Conservation (phyloP, 148 eudicot genomes). For the Spergularia marina region DNA sequence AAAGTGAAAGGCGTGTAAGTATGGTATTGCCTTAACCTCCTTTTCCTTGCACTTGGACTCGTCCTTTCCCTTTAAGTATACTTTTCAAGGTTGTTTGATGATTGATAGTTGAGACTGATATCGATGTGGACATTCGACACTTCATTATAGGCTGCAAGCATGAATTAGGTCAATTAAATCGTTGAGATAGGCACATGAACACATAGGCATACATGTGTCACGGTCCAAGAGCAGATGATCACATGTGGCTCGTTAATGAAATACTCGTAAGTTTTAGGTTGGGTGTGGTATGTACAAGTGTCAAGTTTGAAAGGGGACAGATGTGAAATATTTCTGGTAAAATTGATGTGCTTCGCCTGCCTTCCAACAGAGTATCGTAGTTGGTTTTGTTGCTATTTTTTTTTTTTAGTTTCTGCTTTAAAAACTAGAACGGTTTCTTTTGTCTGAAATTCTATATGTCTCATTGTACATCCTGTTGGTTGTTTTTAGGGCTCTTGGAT, state of each 20-base stretch:
- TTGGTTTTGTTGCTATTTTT: not conserved
- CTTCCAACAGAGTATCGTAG: not conserved
- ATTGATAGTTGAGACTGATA: not conserved
- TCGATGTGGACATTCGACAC: not conserved
- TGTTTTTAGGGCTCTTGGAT: conserved; percentile 92
- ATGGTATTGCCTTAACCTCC: not conserved
- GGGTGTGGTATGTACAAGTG: not conserved
- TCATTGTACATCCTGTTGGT: conserved; percentile 7
- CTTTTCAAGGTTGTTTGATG: not conserved
- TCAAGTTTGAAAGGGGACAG: not conserved
- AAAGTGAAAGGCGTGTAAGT: not conserved
- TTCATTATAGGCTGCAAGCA: not conserved
- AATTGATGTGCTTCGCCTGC: not conserved
- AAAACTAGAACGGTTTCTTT: not conserved
- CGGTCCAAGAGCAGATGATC: too few species aligned
- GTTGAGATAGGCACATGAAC: not conserved
- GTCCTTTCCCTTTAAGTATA: not conserved
- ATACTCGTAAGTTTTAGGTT: not conserved
- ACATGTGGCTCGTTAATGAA: too few species aligned
- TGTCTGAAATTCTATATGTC: not conserved
- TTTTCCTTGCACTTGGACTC: not conserved
- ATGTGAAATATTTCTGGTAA: not conserved
- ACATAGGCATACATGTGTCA: not conserved
- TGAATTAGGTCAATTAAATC: not conserved
- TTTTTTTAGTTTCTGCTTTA: not conserved